Conservation (phyloP, 192 early-diverging fungal species). For the Backusella tuberculispora region DNA sequence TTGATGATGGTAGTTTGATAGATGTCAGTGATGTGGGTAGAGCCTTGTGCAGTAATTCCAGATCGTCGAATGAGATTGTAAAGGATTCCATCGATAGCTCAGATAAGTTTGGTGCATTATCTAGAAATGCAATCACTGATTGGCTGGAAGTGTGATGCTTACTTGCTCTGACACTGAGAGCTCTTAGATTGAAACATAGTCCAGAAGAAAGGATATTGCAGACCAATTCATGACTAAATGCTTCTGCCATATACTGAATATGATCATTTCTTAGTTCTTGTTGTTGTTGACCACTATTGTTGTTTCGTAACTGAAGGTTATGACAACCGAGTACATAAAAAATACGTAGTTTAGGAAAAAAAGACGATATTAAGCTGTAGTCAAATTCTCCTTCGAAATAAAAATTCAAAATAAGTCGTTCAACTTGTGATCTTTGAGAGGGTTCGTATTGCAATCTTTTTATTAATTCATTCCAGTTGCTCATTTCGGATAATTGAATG, state of each 20-base stretch:
- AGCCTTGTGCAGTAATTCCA: neutral
- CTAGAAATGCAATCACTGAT: neutral
- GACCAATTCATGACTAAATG: neutral
- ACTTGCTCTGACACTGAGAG: neutral
- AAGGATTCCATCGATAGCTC: neutral
- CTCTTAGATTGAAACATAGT: neutral
- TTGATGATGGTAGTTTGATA: neutral
- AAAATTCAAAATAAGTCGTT: neutral
- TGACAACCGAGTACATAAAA: slow-evolving; percentile 3
- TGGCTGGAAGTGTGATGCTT: neutral
- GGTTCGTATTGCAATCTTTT: neutral
- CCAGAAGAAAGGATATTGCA: neutral
- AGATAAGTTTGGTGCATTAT: neutral
- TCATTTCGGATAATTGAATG: neutral
- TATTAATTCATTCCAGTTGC: neutral
- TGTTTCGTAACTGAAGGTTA: neutral
- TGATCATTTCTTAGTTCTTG: neutral
- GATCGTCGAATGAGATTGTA: neutral
- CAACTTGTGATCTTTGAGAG: neutral
- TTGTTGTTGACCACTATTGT: neutral
- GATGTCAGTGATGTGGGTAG: neutral
- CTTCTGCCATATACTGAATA: neutral
- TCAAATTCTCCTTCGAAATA: neutral
- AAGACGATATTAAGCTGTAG: neutral
- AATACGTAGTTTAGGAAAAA: neutral